Evolutionary conservation across 2,329 filamentous ascomycete genomes (phyloP).

Genomic region (Teratosphaeria gauchensis): DNA sequence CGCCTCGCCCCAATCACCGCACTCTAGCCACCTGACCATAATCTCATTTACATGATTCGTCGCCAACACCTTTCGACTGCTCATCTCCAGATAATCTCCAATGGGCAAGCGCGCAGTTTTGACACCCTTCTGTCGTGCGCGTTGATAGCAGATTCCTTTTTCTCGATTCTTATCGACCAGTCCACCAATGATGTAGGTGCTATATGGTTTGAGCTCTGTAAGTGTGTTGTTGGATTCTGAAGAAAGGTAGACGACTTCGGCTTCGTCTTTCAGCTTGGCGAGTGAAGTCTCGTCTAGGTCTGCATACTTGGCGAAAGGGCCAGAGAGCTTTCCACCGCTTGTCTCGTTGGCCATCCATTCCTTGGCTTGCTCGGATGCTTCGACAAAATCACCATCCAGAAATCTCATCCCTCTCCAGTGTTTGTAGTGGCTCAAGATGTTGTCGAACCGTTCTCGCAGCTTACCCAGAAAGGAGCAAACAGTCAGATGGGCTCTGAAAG

Average conservation of each 20-base stretch:
- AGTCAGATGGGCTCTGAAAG: conserved; percentile 60
- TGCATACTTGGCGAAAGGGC: conserved; percentile 16
- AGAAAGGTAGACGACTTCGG: conserved; percentile 75
- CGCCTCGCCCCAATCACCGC: conserved; percentile 81
- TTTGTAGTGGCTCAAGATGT: conserved; percentile 59
- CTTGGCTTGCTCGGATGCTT: conserved; percentile 56
- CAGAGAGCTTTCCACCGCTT: conserved; percentile 19
- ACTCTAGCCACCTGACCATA: conserved; percentile 86
- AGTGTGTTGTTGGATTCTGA: conserved; percentile 85
- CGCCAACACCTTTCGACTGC: conserved; percentile 72
- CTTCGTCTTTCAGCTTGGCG: conserved; percentile 33
- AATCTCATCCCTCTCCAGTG: conserved; percentile 74
- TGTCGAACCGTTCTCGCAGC: conserved; percentile 72
- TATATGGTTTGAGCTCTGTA: conserved; percentile 72
- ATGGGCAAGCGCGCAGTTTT: conserved; percentile 88
- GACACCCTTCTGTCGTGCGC: conserved; percentile 64
- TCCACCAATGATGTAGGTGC: conserved; percentile 86
- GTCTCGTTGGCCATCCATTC: conserved; percentile 53
- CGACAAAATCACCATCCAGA: conserved; percentile 62
- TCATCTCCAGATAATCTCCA: conserved; percentile 89
- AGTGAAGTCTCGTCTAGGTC: conserved; percentile 10
- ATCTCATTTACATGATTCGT: conserved; percentile 97
- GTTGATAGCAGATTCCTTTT: conserved; percentile 85
- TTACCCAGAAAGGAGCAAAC: conserved; percentile 68
- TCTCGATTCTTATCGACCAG: conserved; percentile 94